Evolutionary conservation across 2,329 filamentous ascomycete genomes (phyloP).

Genomic region (Colletotrichum navitas): DNA sequence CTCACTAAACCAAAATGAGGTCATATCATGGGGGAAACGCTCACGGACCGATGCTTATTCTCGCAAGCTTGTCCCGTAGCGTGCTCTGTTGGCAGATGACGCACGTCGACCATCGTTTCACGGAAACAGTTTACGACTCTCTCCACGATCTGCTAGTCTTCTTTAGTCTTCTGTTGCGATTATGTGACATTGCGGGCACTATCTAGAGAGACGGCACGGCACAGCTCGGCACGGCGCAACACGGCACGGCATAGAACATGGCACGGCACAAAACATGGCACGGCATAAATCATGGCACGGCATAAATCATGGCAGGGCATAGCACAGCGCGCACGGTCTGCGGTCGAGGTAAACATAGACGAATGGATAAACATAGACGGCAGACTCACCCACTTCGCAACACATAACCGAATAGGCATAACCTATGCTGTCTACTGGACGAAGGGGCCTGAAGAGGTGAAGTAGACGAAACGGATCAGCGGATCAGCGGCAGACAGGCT

Average conservation of each 20-base stretch:
- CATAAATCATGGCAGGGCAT: not conserved
- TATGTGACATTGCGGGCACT: not conserved
- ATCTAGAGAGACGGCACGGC: not conserved
- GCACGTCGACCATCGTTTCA: not conserved
- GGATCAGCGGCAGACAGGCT: not conserved
- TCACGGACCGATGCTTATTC: constrained; percentile 37
- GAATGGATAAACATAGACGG: not conserved
- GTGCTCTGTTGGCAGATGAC: constrained; percentile 25
- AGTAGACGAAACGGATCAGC: not conserved
- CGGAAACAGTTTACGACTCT: not conserved
- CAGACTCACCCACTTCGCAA: not conserved
- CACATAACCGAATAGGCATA: not conserved
- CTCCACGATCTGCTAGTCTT: not conserved
- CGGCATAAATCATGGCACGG: not conserved
- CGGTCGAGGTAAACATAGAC: not conserved
- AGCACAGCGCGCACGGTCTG: not conserved
- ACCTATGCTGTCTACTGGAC: not conserved
- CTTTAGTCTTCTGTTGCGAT: not conserved
- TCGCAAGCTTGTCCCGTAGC: constrained; percentile 21
- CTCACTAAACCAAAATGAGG: constrained; percentile 28
- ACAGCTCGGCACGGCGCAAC: not conserved
- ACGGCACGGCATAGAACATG: not conserved
- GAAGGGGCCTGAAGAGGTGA: not conserved
- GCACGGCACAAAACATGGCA: not conserved
- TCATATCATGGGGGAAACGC: constrained; percentile 16